Conservation (phyloP, 1,284 basidiomycete species). For the Hypsizygus ulmarius region DNA sequence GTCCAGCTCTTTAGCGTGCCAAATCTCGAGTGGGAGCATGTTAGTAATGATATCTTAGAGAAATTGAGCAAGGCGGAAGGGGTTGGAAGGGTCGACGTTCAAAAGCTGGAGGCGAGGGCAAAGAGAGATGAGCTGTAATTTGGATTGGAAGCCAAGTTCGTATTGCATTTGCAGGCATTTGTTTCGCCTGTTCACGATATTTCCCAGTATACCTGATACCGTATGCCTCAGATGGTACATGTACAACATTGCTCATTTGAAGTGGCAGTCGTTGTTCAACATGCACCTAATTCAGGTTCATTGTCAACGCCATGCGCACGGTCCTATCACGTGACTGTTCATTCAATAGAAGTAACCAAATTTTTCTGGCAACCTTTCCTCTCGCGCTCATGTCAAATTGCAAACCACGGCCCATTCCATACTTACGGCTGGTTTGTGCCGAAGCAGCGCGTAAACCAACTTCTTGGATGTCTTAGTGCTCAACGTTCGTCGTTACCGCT, state of each 20-base stretch:
- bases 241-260: no score
- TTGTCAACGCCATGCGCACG: no score
- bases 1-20: constrained; percentile 41
- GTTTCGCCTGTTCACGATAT: no score
- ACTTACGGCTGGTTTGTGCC: constrained; percentile 46
- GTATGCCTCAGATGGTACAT: no score
- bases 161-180: no score
- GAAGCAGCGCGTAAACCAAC: constrained; percentile 48
- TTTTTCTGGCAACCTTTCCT: constrained; percentile 13
- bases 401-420: constrained; percentile 21
- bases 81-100: constrained; percentile 30
- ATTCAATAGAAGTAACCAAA: no score
- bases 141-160: no score
- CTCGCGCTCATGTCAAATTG: constrained; percentile 42
- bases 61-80: constrained; percentile 23
- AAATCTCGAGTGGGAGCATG: constrained; percentile 36
- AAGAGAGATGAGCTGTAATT: constrained; percentile 20
- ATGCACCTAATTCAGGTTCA: no score
- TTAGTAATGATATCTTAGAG: constrained; percentile 20
- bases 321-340: no score
- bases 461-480: constrained; percentile 49
- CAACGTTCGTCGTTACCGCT: constrained; percentile 26
- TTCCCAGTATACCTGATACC: no score
- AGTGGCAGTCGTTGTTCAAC: no score
- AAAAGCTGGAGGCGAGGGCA: constrained; percentile 13